Evolutionary conservation across 768 basidiomycete genomes (phyloP), one percentile per base, ranked within the genome.

Genomic region (Pleurotus eryngii): DNA sequence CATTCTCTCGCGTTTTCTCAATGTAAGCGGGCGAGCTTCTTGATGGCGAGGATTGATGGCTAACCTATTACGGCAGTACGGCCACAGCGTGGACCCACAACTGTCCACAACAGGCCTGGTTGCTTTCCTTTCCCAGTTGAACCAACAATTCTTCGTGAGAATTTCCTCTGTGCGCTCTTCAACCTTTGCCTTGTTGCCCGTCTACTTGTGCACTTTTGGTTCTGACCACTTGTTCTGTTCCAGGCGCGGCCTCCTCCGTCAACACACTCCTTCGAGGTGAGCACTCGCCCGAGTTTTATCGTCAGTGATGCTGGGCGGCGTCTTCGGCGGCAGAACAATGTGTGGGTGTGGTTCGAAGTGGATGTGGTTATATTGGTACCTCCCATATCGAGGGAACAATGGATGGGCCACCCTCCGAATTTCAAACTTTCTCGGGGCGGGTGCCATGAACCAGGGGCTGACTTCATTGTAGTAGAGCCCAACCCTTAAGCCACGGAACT

Each of bases 201-300:
- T 45, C 50, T 46, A 55, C 60, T 55, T 61, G 58, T 60, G 64
- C 39, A 59, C 62, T 53, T 47, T 47, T 60, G 63, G 65, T 59
- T 58, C 61, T 57, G 43, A 59, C 59, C 64, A 42, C 63, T 59
- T 57, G 46, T 61, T 59, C 63, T 57, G 64, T 53, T 64, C 67
- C 72, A 84, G 83, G 84, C 76, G 77, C 83, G 85, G 85, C 85
- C 82, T 83, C 84, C 83, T 86, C 83, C 84, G 83, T 76, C 64
- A 68, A 70, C 69, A 81, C 83, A 71, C 67, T 87, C 85, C 61
- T 84, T 62, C 72, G 75, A 82, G 81, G 85, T 85, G 60, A 35
- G 30, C 30, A 35, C 30, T 35, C 11, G 30, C 30, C 30, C 30
- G 8, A 59, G 76, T 69, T 57, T 56, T 58, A 62, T 63, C 2